Evolutionary conservation across 2,329 filamentous ascomycete species (phyloP).

Genomic region (Aspergillus sp.): DNA sequence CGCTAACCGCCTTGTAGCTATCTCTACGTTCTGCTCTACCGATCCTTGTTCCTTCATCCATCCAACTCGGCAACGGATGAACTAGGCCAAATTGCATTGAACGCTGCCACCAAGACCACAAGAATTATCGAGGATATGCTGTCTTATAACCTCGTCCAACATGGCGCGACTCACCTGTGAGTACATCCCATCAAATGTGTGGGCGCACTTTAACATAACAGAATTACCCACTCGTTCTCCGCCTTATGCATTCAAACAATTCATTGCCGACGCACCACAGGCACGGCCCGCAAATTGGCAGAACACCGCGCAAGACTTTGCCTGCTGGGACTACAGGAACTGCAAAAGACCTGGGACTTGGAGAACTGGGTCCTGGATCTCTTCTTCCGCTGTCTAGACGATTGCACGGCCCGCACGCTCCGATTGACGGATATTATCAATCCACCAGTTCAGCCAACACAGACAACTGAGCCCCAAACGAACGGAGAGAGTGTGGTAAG

Average conservation of each 20-base stretch:
- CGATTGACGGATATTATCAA: conserved; percentile 20
- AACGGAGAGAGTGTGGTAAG: background rate
- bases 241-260: conserved; percentile 51
- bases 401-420: conserved; percentile 44
- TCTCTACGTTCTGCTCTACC: conserved; percentile 47
- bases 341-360: conserved; percentile 52
- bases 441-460: background rate
- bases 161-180: conserved; percentile 47
- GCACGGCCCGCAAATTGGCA: conserved; percentile 45
- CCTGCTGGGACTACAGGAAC: conserved; percentile 47
- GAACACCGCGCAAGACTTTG: conserved; percentile 52
- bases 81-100: conserved; percentile 41
- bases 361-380: conserved; percentile 51
- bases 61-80: conserved; percentile 30
- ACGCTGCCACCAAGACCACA: conserved; percentile 48
- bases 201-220: conserved; percentile 7
- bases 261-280: conserved; percentile 37
- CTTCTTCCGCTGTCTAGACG: conserved; percentile 51
- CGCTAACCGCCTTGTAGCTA: conserved; percentile 31
- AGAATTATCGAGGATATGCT: conserved; percentile 52
- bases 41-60: conserved; percentile 42
- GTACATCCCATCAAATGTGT: background rate
- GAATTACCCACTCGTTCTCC: conserved; percentile 50
- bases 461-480: background rate
- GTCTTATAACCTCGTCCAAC: conserved; percentile 43